phyloP scores from a whole-genome alignment of 2,329 filamentous ascomycete species.

The Onygena corvina region DNA sequence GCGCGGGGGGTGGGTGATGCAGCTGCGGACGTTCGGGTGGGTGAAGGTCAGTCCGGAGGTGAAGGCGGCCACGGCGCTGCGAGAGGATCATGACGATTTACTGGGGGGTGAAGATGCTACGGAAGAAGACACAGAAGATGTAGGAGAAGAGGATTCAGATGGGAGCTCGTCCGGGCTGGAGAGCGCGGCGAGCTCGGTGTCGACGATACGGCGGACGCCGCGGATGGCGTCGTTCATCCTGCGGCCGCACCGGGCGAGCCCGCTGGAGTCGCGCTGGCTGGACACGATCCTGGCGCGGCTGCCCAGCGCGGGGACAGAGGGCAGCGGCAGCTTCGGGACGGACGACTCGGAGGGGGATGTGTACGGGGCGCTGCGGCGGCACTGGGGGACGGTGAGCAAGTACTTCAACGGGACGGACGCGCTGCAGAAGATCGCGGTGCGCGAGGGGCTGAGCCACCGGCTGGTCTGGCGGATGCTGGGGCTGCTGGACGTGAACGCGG shows the following conservation, averaged over 20 bases:
- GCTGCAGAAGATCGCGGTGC: constrained; percentile 73
- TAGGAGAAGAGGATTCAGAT: constrained; percentile 20
- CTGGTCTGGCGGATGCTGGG: constrained; percentile 41
- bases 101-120: constrained; percentile 5
- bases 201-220: too few relatives aligned
- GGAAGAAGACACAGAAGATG: constrained; percentile 14
- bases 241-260: constrained; percentile 65
- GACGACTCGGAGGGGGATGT: constrained; percentile 18
- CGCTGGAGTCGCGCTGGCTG: constrained; percentile 62
- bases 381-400: constrained; percentile 63
- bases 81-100: neutral
- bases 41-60: constrained; percentile 74
- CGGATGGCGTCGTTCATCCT: constrained; percentile 55
- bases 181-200: constrained; percentile 28
- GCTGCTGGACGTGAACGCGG: constrained; percentile 53
- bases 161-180: constrained; percentile 29
- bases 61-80: constrained; percentile 35
- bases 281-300: constrained; percentile 35
- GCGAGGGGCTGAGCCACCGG: constrained; percentile 77
- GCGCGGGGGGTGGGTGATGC: constrained; percentile 84
- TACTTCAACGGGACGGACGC: constrained; percentile 81
- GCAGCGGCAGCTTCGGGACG: constrained; percentile 13
- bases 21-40: constrained; percentile 83
- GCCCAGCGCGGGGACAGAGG: constrained; percentile 18
- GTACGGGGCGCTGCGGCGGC: constrained; percentile 38